Evolutionary conservation across 192 early-diverging fungal genomes (phyloP), one percentile per base, ranked within the genome.

Genomic region (Podochytrium sp.): DNA sequence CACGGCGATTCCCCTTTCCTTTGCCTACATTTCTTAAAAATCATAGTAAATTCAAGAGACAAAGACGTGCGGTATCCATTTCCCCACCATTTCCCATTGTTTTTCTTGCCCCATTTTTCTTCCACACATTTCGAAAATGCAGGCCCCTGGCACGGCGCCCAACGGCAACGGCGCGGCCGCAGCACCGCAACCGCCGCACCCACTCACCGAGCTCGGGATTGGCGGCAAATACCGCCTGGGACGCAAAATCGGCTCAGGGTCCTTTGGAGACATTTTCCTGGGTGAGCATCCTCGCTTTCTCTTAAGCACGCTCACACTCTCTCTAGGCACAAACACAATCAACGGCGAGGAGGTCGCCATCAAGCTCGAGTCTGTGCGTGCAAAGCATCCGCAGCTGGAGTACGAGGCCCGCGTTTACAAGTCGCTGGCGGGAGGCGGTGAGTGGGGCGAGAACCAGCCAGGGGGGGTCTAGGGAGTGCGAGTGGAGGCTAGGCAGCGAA

Each of bases 341-440:
- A 94, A 92, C 59, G 92, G 92, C 60, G 95, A 99, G 76, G 95
- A 98, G 78, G 95, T 99, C 12, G 98, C 96, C 47, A 95, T 98
- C 81, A 99, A 99, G 82, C 86, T 99, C 37, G 98, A 99, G 84
- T 88, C 90, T 20, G 88, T 93, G 53, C 93, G 93, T 81, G 95
- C 96, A 34, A 93, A 93, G 78, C 96, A 99, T 73, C 95, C 95
- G 56, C 96, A 98, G 78, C 85, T 99, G 10, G 96, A 98, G 81
- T 98, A 98, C 79, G 98, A 99, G 77, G 90, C 95, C 38, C 90
- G 91, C 77, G 95, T 99, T 30, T 98, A 98, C 87, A 95, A 94
- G 78, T 84, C 93, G 18, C 85, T 99, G 59, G 93, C 94, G 6
- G 95, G 96, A 43, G 96, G 95, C 7, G 86, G 86, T 87, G 76